These are phyloP conservation scores for Ambrosia hybrid DNA, from an alignment of 140 eudicot species.

Conservation along the genomic window DNA sequence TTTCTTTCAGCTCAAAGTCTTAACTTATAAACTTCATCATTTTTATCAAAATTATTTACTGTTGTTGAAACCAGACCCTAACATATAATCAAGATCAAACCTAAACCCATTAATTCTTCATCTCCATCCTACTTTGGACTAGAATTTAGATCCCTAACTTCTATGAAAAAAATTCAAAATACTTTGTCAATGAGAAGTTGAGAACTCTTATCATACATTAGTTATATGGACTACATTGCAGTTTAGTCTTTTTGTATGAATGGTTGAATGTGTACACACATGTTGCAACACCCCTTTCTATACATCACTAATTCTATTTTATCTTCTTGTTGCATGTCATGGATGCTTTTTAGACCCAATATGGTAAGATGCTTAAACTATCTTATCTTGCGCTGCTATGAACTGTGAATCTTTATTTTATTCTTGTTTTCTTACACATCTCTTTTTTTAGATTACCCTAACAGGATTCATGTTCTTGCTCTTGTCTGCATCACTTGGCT, in stretches of 20 bases:
- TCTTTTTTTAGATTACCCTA: constrained; percentile 65
- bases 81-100: background rate
- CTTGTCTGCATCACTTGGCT: constrained; percentile 82
- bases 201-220: no score
- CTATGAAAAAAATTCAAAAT: background rate
- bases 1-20: background rate
- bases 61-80: background rate
- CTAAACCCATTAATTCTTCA: no score
- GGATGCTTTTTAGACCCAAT: constrained; percentile 69
- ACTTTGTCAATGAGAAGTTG: background rate
- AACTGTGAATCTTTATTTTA: background rate
- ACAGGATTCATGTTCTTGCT: constrained; percentile 86
- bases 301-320: constrained; percentile 29
- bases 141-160: no score
- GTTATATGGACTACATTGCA: no score
- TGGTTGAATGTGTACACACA: constrained; percentile 13
- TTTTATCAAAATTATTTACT: background rate
- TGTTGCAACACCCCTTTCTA: background rate
- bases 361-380: constrained; percentile 46
- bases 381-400: constrained; percentile 19
- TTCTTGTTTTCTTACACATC: constrained; percentile 7
- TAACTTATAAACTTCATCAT: background rate
- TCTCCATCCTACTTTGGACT: no score
- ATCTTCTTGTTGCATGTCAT: constrained; percentile 45
- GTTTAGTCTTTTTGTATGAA: background rate